Evolutionary conservation across 2,329 filamentous ascomycete species (phyloP).

Genomic region (Verticillium klebahnii): DNA sequence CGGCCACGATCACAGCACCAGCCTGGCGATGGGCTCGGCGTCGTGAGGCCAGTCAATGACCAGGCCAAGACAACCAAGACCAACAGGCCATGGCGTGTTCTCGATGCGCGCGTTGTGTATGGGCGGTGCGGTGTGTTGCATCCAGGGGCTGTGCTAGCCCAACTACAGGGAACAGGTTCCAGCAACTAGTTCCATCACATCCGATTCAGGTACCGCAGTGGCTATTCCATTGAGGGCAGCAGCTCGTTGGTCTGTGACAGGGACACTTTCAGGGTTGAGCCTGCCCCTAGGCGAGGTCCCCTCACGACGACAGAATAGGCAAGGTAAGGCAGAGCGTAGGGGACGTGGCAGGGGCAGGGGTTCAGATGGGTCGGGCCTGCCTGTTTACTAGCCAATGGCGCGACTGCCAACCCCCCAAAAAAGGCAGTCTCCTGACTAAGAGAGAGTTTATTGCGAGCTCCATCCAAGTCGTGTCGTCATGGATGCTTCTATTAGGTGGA

Average conservation of each 20-base stretch:
- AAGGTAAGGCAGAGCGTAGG: neutral
- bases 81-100: neutral
- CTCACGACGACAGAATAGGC: neutral
- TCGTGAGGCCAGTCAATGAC: conserved; percentile 21
- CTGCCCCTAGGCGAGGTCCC: neutral
- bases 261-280: neutral
- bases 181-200: neutral
- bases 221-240: neutral
- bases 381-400: neutral
- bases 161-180: neutral
- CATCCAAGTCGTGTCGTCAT: neutral
- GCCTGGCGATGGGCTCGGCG: conserved; percentile 42
- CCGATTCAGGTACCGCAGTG: neutral
- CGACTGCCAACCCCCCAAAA: neutral
- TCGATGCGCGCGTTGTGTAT: too few species aligned
- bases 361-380: neutral
- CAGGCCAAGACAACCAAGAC: neutral
- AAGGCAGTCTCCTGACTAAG: neutral
- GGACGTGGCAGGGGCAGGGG: neutral
- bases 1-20: conserved; percentile 54
- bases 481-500: neutral
- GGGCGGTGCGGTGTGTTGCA: neutral
- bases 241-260: neutral
- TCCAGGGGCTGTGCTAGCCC: neutral
- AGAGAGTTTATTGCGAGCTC: neutral